A percentile compares a stretch with the other conserved stretches of the same genome.
Conservation (phyloP, 73 alveolate species). For the Paramecium bursaria region DNA sequence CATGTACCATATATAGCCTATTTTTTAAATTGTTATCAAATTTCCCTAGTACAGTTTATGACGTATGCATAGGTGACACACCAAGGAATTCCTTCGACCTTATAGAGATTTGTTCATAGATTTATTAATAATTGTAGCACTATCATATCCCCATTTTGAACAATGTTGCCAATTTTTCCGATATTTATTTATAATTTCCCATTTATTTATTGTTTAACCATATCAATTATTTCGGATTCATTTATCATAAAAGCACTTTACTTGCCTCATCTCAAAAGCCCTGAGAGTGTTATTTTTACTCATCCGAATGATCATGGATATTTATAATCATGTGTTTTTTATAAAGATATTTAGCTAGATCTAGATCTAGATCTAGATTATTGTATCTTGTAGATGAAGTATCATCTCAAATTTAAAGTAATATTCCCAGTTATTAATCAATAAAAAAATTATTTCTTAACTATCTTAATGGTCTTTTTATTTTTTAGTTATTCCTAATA, state of each 20-base stretch:
- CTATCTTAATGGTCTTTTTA: not conserved
- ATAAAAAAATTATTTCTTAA: not conserved
- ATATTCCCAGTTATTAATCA: constrained; percentile 6
- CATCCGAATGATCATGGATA: constrained; percentile 81
- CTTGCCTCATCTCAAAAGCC: constrained; percentile 73
- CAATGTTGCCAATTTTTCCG: constrained; percentile 47
- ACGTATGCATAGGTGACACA: too few relatives aligned
- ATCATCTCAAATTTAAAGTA: constrained; percentile 4
- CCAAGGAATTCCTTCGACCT: not conserved
- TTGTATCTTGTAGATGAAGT: constrained; percentile 29
- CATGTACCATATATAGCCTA: too few relatives aligned
- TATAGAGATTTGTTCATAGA: not conserved
- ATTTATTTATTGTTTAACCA: not conserved
- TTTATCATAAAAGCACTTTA: constrained; percentile 19
- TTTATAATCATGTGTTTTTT: constrained; percentile 70
- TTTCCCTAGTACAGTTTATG: too few relatives aligned
- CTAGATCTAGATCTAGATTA: constrained; percentile 38
- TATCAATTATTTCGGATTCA: constrained; percentile 43
- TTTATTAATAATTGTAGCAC: not conserved
- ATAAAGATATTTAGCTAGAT: constrained; percentile 67
- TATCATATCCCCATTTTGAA: constrained; percentile 11
- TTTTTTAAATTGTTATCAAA: too few relatives aligned
- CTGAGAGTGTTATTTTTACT: constrained; percentile 73
- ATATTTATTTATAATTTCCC: constrained; percentile 10
- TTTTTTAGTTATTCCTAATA: constrained; percentile 50